phyloP scores from a whole-genome alignment of 2,329 filamentous ascomycete genomes.

The Colletotrichum sojae region DNA sequence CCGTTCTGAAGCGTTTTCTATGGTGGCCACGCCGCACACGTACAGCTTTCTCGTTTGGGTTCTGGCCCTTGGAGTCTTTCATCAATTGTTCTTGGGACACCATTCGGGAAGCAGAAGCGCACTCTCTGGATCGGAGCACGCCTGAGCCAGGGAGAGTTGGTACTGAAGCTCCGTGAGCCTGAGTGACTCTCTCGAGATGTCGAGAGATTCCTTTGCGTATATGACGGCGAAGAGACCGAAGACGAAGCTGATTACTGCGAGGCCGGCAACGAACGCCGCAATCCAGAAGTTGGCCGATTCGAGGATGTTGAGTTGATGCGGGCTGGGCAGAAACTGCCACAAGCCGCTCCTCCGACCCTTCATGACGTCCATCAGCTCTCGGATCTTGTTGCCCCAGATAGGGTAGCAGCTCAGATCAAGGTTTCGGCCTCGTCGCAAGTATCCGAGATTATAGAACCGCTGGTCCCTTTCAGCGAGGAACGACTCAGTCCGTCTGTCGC shows the following conservation, averaged over 20 bases:
- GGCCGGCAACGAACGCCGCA: neutral
- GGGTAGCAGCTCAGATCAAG: neutral
- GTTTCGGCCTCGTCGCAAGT: neutral
- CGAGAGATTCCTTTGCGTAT: neutral
- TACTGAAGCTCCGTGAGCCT: slow-evolving; percentile 14
- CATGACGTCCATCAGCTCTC: neutral
- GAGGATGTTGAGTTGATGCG: neutral
- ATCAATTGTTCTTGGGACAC: neutral
- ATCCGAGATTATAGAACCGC: neutral
- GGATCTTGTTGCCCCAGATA: neutral
- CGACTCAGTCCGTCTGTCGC: neutral
- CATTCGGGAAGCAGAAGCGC: neutral
- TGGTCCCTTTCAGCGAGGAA: neutral
- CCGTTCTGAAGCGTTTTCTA: no score
- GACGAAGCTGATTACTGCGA: slow-evolving; percentile 1
- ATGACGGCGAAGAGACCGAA: neutral
- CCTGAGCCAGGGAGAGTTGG: neutral
- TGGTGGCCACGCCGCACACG: no score
- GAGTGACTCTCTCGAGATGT: neutral
- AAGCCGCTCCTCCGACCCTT: neutral
- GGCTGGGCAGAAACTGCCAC: neutral
- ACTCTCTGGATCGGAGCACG: neutral
- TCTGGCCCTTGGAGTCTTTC: no score
- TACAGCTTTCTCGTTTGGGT: no score
- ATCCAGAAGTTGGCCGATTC: slow-evolving; percentile 29